These are phyloP conservation scores for Sporothrix globosa DNA, from an alignment of 2,329 filamentous ascomycete genomes.

Conservation along the genomic window DNA sequence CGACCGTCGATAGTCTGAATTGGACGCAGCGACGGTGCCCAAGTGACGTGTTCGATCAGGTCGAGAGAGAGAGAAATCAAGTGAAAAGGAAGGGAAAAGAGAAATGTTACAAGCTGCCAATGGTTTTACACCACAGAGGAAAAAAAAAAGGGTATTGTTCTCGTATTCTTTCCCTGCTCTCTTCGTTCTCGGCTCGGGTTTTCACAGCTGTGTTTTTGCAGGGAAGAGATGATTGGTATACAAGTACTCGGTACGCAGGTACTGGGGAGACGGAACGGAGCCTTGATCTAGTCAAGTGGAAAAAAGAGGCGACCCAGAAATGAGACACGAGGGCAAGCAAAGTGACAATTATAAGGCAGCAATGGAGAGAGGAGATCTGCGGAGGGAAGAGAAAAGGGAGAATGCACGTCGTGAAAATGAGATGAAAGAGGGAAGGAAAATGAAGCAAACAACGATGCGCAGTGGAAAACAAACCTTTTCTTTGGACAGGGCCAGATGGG, in stretches of 20 bases:
- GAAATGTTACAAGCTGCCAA: background rate
- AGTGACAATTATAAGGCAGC: background rate
- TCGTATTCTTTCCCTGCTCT: background rate
- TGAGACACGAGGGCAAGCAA: background rate
- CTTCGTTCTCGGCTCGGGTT: background rate
- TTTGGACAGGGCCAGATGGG: background rate
- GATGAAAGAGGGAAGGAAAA: background rate
- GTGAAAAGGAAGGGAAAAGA: background rate
- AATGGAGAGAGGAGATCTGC: background rate
- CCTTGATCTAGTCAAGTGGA: constrained; percentile 8
- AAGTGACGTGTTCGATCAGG: background rate
- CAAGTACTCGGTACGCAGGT: background rate
- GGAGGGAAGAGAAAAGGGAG: background rate
- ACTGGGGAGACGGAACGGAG: background rate
- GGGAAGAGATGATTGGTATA: constrained; percentile 13
- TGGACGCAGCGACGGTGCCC: background rate
- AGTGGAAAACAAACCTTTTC: background rate
- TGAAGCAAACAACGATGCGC: background rate
- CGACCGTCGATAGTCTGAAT: background rate
- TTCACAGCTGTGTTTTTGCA: background rate
- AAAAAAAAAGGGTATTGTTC: no score
- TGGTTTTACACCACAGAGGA: background rate
- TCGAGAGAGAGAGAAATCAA: background rate
- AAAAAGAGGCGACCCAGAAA: constrained; percentile 1
- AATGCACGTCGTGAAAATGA: background rate